Conservation (phyloP, 2,329 filamentous ascomycete species). For the Fusarium sp. region DNA sequence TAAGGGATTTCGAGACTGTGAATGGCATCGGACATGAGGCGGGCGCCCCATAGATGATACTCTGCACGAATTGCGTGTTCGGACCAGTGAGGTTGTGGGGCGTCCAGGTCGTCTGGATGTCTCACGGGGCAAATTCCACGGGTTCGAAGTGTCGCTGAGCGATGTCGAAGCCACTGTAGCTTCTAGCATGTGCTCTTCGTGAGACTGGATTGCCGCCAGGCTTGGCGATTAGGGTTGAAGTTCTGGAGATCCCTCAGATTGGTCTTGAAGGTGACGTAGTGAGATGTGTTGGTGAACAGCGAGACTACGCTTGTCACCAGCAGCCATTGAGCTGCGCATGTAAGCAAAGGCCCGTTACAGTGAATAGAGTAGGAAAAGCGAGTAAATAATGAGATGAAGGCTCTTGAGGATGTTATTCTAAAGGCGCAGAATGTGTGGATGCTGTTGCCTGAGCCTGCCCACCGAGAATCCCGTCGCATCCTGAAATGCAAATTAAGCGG, state of each 20-base stretch:
- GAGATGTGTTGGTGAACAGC: constrained; percentile 39
- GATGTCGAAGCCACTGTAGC: constrained; percentile 35
- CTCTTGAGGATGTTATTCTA: no score
- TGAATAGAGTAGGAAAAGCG: no score
- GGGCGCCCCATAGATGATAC: constrained; percentile 47
- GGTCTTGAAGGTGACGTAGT: constrained; percentile 28
- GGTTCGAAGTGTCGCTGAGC: constrained; percentile 32
- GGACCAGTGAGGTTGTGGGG: not conserved
- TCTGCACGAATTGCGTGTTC: constrained; percentile 36
- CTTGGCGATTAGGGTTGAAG: constrained; percentile 28
- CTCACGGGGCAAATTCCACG: constrained; percentile 18
- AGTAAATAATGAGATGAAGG: no score
- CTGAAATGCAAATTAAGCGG: not conserved
- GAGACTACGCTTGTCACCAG: constrained; percentile 8
- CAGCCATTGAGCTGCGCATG: constrained; percentile 7
- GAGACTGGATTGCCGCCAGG: constrained; percentile 8
- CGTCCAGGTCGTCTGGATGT: constrained; percentile 15
- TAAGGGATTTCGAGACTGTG: constrained; percentile 38
- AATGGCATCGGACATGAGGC: constrained; percentile 49
- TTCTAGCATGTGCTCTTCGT: constrained; percentile 17
- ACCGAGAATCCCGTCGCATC: no score
- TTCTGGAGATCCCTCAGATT: constrained; percentile 19
- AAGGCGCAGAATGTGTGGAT: no score
- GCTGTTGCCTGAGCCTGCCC: no score
- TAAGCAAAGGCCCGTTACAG: not conserved